These are phyloP conservation scores for Fusarium nodosum DNA, from an alignment of 2,329 filamentous ascomycete species.

Conservation along the genomic window DNA sequence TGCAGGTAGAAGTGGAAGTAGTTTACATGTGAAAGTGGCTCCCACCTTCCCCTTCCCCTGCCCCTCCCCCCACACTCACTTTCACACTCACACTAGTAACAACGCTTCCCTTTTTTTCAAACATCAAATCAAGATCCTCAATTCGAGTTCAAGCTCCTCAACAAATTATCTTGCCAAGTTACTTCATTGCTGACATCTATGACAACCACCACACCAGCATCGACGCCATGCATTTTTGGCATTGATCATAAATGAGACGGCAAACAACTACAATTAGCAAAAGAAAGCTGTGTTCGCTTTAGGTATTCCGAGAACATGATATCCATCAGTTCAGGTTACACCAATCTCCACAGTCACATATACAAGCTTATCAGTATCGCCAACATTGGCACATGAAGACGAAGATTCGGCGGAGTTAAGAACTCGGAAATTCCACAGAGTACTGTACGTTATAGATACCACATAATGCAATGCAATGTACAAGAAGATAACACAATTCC, in stretches of 20 bases:
- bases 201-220: slow-evolving; percentile 11
- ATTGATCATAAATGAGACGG: slow-evolving; percentile 19
- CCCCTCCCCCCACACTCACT: slow-evolving; percentile 22
- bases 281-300: slow-evolving; percentile 14
- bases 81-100: slow-evolving; percentile 5
- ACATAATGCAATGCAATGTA: slow-evolving; percentile 21
- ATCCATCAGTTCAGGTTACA: slow-evolving; percentile 21
- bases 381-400: slow-evolving; percentile 22
- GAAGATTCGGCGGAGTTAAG: slow-evolving; percentile 7
- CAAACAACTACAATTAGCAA: slow-evolving; percentile 5
- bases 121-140: slow-evolving; percentile 23
- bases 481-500: slow-evolving; percentile 12
- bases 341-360: not conserved
- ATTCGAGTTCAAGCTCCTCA: slow-evolving; percentile 28
- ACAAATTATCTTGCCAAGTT: slow-evolving; percentile 27
- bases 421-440: slow-evolving; percentile 4
- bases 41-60: slow-evolving; percentile 13
- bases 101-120: slow-evolving; percentile 23
- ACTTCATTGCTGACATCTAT: slow-evolving; percentile 13
- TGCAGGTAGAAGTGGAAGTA: not conserved
- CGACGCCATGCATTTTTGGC: slow-evolving; percentile 33
- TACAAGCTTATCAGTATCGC: slow-evolving; percentile 16
- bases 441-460: not conserved
- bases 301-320: slow-evolving; percentile 19
- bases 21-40: slow-evolving; percentile 52